phyloP scores from a whole-genome alignment of 768 basidiomycete genomes.

The Lactarius quietus region DNA sequence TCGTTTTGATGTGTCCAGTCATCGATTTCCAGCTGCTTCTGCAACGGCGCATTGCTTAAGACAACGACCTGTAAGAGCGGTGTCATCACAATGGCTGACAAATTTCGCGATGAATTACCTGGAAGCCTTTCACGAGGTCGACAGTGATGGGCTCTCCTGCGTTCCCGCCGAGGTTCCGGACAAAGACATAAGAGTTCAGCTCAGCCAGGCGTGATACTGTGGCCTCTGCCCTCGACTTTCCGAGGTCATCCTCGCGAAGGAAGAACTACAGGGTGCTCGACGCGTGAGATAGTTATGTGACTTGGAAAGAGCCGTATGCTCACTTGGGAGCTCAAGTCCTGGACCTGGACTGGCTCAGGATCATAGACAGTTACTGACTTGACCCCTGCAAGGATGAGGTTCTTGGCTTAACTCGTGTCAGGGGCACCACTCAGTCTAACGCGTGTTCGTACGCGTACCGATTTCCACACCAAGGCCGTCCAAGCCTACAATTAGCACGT shows the following conservation, averaged over 20 bases:
- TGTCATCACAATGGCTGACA: conserved; percentile 9
- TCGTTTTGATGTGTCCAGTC: conserved; percentile 90
- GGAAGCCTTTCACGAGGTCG: conserved; percentile 83
- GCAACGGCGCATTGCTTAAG: conserved; percentile 69
- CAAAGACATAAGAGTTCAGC: conserved; percentile 93
- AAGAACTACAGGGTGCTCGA: conserved; percentile 67
- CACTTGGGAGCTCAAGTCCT: conserved; percentile 92
- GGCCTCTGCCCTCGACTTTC: conserved; percentile 81
- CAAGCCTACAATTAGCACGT: conserved; percentile 89
- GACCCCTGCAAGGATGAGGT: conserved; percentile 91
- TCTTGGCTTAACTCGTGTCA: conserved; percentile 65
- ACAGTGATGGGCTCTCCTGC: conserved; percentile 74
- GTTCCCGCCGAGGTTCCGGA: conserved; percentile 76
- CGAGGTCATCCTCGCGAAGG: conserved; percentile 81
- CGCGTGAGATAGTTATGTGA: conserved; percentile 5
- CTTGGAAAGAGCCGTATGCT: conserved; percentile 27
- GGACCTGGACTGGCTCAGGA: conserved; percentile 81
- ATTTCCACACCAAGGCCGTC: conserved; percentile 95
- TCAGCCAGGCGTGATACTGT: conserved; percentile 89
- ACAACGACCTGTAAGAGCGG: conserved; percentile 68
- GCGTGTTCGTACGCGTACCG: conserved; percentile 45
- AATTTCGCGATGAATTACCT: conserved; percentile 45
- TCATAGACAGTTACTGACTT: conserved; percentile 97
- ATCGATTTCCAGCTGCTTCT: conserved; percentile 91
- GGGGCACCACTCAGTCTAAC: conserved; percentile 1